Conservation (phyloP, 129 eudicot genomes). For the Silybum marianum region DNA sequence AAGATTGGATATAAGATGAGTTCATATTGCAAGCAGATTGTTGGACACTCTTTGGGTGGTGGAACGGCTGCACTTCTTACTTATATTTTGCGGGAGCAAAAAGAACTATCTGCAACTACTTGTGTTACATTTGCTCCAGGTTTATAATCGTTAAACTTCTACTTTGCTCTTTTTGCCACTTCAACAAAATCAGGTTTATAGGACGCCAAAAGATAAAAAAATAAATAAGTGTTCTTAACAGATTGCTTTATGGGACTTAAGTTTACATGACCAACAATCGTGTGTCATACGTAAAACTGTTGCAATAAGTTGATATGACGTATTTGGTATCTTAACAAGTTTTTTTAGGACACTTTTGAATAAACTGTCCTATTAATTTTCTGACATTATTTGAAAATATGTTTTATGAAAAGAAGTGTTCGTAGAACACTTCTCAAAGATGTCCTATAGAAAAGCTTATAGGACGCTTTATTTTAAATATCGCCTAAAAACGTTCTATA, state of each 20-base stretch:
- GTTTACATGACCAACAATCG: background rate
- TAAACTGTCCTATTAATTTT: background rate
- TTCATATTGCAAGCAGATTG: slow-evolving; percentile 55
- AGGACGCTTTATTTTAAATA: background rate
- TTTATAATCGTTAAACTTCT: slow-evolving; percentile 6
- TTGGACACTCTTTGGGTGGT: slow-evolving; percentile 98
- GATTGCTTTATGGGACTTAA: background rate
- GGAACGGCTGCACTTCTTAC: slow-evolving; percentile 96
- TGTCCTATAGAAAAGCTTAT: background rate
- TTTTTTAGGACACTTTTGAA: background rate
- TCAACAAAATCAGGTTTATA: background rate
- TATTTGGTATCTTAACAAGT: background rate
- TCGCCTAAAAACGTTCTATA: background rate
- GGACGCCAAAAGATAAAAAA: background rate
- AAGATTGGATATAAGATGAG: background rate
- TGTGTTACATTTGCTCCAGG: slow-evolving; percentile 99
- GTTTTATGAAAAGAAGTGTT: background rate
- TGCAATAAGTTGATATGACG: background rate
- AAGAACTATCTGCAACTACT: slow-evolving; percentile 69
- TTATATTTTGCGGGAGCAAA: slow-evolving; percentile 73
- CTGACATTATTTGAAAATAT: background rate
- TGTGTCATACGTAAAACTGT: background rate
- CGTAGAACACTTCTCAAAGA: too few relatives aligned
- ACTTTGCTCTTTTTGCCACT: background rate
- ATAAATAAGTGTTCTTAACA: background rate